These are phyloP conservation scores for Ichthyophthirius multifiliis DNA, from an alignment of 169 alveolate genomes.

Conservation along the genomic window DNA sequence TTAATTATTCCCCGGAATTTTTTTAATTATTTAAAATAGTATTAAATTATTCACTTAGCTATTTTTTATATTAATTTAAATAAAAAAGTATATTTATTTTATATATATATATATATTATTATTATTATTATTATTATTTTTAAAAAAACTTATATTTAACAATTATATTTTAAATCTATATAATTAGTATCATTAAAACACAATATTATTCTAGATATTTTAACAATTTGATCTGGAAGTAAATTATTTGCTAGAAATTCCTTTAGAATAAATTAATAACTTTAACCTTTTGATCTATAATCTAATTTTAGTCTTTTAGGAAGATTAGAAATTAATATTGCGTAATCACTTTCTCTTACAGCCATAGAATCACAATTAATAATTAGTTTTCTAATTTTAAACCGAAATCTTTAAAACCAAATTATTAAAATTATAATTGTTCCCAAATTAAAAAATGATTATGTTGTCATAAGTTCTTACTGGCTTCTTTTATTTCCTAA, in stretches of 20 bases:
- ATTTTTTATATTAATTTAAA: neutral
- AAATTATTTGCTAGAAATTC: neutral
- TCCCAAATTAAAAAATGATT: neutral
- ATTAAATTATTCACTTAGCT: neutral
- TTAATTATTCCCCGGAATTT: too few species aligned
- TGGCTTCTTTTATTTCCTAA: neutral
- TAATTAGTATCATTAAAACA: neutral
- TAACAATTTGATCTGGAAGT: neutral
- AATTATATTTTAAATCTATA: neutral
- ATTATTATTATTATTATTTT: neutral
- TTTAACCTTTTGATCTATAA: too few species aligned
- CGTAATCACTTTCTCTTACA: neutral
- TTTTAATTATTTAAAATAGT: too few species aligned
- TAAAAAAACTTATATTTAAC: neutral
- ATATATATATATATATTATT: neutral
- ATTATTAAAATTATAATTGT: neutral
- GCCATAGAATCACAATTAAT: neutral
- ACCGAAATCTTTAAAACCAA: neutral
- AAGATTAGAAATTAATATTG: neutral
- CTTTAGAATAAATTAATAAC: too few species aligned
- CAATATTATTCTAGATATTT: neutral
- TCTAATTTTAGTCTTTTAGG: too few species aligned
- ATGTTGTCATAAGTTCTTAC: neutral
- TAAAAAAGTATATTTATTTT: neutral
- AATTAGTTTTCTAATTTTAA: neutral